A percentile compares a stretch with the other conserved stretches of the same genome.
phyloP scores from a whole-genome alignment of 257 asterid species.

The Rhazya stricta region DNA sequence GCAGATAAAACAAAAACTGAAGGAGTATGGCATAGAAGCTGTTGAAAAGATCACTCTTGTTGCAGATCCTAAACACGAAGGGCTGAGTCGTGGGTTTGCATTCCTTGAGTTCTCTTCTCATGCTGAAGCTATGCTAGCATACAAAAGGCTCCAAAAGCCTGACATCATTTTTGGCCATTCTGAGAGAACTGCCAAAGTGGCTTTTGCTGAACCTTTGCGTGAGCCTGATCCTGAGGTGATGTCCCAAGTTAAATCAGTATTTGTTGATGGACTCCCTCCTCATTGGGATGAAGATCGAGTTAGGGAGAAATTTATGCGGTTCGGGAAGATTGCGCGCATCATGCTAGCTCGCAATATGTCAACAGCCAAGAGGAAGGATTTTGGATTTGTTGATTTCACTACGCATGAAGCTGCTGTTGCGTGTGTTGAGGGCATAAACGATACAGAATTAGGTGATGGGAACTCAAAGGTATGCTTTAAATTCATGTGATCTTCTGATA shows the following conservation, averaged over 20 bases:
- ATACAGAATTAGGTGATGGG: slow-evolving; percentile 45
- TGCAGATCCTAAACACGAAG: slow-evolving; percentile 52
- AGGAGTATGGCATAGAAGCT: slow-evolving; percentile 50
- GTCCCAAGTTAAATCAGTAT: slow-evolving; percentile 64
- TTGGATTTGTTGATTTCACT: slow-evolving; percentile 54
- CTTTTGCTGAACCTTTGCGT: slow-evolving; percentile 61
- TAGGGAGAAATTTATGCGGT: slow-evolving; percentile 37
- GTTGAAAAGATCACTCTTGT: slow-evolving; percentile 50
- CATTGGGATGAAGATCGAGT: slow-evolving; percentile 55
- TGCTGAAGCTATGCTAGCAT: slow-evolving; percentile 53
- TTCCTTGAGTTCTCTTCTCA: slow-evolving; percentile 55
- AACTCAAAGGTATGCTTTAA: slow-evolving; percentile 38
- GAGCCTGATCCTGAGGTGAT: slow-evolving; percentile 64
- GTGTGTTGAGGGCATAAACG: slow-evolving; percentile 46
- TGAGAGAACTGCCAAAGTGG: slow-evolving; percentile 62
- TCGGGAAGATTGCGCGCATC: slow-evolving; percentile 45
- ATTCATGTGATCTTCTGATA: not conserved
- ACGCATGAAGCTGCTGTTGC: slow-evolving; percentile 60
- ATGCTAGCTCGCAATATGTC: slow-evolving; percentile 55
- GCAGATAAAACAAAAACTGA: slow-evolving; percentile 50
- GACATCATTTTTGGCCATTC: slow-evolving; percentile 54
- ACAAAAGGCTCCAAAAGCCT: slow-evolving; percentile 55
- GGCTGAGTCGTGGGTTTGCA: slow-evolving; percentile 63
- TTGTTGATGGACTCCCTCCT: slow-evolving; percentile 61
- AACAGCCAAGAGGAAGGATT: slow-evolving; percentile 59